Percentiles rank a stretch among this genome's conserved stretches.
These are phyloP conservation scores for Fistulifera solaris DNA, from an alignment of 108 stramenopile species.

Conservation along the genomic window DNA sequence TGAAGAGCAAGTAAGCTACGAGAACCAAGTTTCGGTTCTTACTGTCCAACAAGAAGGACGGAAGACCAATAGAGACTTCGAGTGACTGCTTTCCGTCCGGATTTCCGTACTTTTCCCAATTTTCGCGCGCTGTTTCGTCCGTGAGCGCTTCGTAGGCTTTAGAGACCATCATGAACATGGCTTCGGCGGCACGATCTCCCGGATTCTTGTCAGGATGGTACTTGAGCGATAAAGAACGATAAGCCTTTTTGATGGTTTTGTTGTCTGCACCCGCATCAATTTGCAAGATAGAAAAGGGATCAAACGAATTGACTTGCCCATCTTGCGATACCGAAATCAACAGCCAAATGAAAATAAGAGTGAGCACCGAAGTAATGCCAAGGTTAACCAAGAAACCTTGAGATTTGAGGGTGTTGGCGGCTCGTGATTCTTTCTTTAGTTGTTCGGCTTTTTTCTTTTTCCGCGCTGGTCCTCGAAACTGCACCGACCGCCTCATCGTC, in stretches of 20 bases:
- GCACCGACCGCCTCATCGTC: constrained; percentile 75
- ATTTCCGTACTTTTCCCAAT: constrained; percentile 96
- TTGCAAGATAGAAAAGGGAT: constrained; percentile 84
- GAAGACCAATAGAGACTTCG: constrained; percentile 93
- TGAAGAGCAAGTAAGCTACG: constrained; percentile 87
- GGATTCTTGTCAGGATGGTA: constrained; percentile 94
- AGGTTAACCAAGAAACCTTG: constrained; percentile 66
- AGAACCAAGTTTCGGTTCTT: constrained; percentile 89
- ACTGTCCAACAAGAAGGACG: constrained; percentile 85
- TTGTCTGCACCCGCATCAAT: constrained; percentile 65
- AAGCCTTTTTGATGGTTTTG: constrained; percentile 87
- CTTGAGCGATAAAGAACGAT: constrained; percentile 70
- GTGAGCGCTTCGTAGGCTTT: constrained; percentile 95
- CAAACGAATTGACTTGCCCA: constrained; percentile 88
- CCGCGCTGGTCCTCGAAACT: constrained; percentile 74
- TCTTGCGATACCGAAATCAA: constrained; percentile 50
- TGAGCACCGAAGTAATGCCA: constrained; percentile 45
- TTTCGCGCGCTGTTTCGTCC: constrained; percentile 76
- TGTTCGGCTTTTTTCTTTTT: constrained; percentile 76
- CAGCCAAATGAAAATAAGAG: constrained; percentile 60
- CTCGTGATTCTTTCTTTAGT: constrained; percentile 67
- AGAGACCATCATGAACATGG: constrained; percentile 93
- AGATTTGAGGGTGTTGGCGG: constrained; percentile 41
- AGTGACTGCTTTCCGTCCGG: constrained; percentile 97
- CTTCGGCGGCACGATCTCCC: constrained; percentile 81